Evolutionary conservation across 495 filamentous ascomycete genomes (phyloP), one percentile per base, ranked within the genome.

Genomic region (Xylaria venustula): DNA sequence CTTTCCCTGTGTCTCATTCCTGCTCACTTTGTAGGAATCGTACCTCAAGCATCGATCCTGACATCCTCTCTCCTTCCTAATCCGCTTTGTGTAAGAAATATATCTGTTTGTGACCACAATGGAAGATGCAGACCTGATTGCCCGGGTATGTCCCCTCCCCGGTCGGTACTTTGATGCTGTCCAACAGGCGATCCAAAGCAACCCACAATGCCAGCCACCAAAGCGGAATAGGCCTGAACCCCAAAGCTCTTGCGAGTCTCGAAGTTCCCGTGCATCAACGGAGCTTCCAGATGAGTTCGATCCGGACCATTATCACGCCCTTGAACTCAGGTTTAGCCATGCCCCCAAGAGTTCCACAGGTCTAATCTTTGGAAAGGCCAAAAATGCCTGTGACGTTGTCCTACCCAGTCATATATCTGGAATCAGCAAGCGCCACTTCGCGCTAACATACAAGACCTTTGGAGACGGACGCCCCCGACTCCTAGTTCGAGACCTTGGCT

Each of bases 391-490:
- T 17, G 49, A 52, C n/a, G n/a, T 52, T 36, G 3, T 7, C 9
- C 37, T 56, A 3, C 34, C 34, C 4, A 26, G 2, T 14, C 3
- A 15, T 2, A n/a, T 12, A 3, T 8, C 7, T 3, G 52, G 52
- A 2, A 30, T 45, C 53, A 56, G 53, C 23, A 45, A 11, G n/a
- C 23, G 14, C 19, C 53, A 56, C 6, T 56, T 56, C 25, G 53
- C 53, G 20, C 34, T 56, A 15, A 56, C 53, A 7, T 56, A 56
- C 22, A 56, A 56, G 37, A 45, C 11, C 19, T 44, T 56, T 20
- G 12, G 2, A 4, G 53, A 56, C n/a, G 20, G 20, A 22, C 20
- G 5, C 37, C 25, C 9, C 28, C 53, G 53, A 3, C 37, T 56
- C n/a, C 15, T 45, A 6, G 34, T 56, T 2, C 53, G 53, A 15